These are phyloP conservation scores for Echria macrotheca DNA, from an alignment of 495 filamentous ascomycete species.

Conservation along the genomic window DNA sequence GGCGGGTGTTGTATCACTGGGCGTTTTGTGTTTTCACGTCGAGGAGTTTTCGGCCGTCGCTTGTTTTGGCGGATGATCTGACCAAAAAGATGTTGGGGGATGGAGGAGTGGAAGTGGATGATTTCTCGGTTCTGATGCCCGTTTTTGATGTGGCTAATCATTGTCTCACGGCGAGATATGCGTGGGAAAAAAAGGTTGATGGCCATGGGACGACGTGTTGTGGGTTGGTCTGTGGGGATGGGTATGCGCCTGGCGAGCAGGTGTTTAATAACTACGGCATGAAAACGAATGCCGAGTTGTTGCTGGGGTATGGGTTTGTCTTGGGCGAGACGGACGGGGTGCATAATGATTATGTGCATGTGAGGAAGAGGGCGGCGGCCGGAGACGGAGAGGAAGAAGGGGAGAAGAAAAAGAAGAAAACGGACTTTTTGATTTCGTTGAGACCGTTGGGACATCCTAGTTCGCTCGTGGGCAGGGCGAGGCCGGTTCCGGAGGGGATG, in stretches of 20 bases:
- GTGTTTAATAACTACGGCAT: slow-evolving; percentile 52
- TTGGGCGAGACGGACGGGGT: slow-evolving; percentile 32
- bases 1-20: slow-evolving; percentile 47
- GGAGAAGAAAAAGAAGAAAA: slow-evolving; percentile 14
- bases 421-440: slow-evolving; percentile 39
- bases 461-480: slow-evolving; percentile 29
- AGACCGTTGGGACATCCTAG: slow-evolving; percentile 31
- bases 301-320: slow-evolving; percentile 50
- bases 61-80: slow-evolving; percentile 28
- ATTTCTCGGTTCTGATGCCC: slow-evolving; percentile 49
- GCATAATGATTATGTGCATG: slow-evolving; percentile 47
- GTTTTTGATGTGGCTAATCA: slow-evolving; percentile 52
- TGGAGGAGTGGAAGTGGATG: slow-evolving; percentile 29
- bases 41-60: slow-evolving; percentile 47
- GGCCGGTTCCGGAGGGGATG: slow-evolving; percentile 29
- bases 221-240: slow-evolving; percentile 26
- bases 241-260: slow-evolving; percentile 29
- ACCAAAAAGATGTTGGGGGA: slow-evolving; percentile 10
- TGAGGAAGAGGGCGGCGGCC: slow-evolving; percentile 33
- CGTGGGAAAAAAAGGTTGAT: slow-evolving; percentile 34
- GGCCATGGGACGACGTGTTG: slow-evolving; percentile 24
- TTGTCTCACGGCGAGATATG: slow-evolving; percentile 34
- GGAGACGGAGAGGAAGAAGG: too few species aligned
- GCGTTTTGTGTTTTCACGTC: slow-evolving; percentile 50
- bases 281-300: slow-evolving; percentile 50